Conservation (phyloP, 2,329 filamentous ascomycete genomes). For the Sclerotinia minor region DNA sequence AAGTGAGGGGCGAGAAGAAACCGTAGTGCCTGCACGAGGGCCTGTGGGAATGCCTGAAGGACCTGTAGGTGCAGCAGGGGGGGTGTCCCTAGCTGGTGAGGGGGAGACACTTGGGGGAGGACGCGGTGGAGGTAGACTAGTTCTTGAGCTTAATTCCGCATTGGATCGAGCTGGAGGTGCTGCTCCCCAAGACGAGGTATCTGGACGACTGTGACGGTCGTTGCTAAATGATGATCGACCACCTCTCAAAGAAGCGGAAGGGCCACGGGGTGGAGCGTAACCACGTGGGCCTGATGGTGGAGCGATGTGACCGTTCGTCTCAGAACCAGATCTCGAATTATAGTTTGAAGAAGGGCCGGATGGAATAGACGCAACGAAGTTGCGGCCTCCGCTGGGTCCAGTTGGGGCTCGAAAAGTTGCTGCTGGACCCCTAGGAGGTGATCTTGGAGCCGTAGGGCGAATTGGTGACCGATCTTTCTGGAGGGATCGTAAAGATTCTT, state of each 20-base stretch:
- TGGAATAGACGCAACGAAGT: conserved; percentile 36
- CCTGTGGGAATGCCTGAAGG: conserved; percentile 40
- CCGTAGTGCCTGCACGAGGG: conserved; percentile 35
- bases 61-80: conserved; percentile 36
- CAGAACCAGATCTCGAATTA: conserved; percentile 32
- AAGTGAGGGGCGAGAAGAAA: conserved; percentile 35
- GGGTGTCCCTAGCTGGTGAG: conserved; percentile 32
- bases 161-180: conserved; percentile 33
- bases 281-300: conserved; percentile 43
- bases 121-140: conserved; percentile 30
- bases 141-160: conserved; percentile 27
- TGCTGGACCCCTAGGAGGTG: conserved; percentile 41
- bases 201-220: conserved; percentile 37
- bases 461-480: conserved; percentile 39
- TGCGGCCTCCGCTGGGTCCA: conserved; percentile 39
- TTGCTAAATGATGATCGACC: conserved; percentile 38
- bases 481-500: conserved; percentile 39
- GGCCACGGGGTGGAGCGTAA: conserved; percentile 37
- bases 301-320: conserved; percentile 26
- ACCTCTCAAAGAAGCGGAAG: conserved; percentile 36
- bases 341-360: conserved; percentile 25
- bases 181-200: conserved; percentile 37
- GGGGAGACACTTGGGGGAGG: conserved; percentile 37
- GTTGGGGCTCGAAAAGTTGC: conserved; percentile 40
- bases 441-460: conserved; percentile 36